Base-by-base conservation (phyloP, 2,329 filamentous ascomycete genomes). In the Zymoseptoria pseudotritici region DNA sequence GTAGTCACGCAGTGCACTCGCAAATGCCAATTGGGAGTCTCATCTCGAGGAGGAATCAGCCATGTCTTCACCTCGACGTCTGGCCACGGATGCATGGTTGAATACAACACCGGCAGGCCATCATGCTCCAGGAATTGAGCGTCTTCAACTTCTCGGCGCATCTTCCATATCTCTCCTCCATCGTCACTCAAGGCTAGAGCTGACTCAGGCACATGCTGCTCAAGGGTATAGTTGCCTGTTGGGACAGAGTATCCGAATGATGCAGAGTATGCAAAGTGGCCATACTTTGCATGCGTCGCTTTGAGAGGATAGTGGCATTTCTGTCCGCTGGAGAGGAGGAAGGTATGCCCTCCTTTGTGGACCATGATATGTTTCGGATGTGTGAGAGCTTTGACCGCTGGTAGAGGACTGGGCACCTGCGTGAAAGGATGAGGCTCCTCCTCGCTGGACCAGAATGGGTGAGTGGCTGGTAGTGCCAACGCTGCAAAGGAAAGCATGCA, bases 291-390 rank as follows among this genome's bases (percentile, higher is more conserved):
- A 72, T 92, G 88, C 0, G 88, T 90, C 57, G 87, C 88, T 73
- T 89, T 89, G 79, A 92, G 86, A 0, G 89, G 86, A 70, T 92
- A 92, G 72, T 88, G 86, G 73, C 89, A 92, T n/a, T 86, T 86
- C 72, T 93, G 89, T 1, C 89, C 89, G 0, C 86, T 89, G 3
- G 84, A 87, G 7, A 92, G 80, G 22, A 92, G 79, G 79, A 91
- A 89, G 53, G 85, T 86, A 72, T 92, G 89, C 0, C 86, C 86
- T n/a, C 86, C 88, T 19, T 85, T 81, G 53, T 68, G 66, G 66
- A 86, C 83, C 71, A 85, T 83, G 62, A 92, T 91, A 69, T 92
- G 89, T 0, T 86, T 83, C 0, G 89, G 89, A 54, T 91, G 86
- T 42, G 80, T 77, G 4, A 92, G 75, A 0, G 82, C 74, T 65